These are phyloP conservation scores for Cairneyella variabilis DNA, from an alignment of 495 filamentous ascomycete genomes.

Conservation along the genomic window DNA sequence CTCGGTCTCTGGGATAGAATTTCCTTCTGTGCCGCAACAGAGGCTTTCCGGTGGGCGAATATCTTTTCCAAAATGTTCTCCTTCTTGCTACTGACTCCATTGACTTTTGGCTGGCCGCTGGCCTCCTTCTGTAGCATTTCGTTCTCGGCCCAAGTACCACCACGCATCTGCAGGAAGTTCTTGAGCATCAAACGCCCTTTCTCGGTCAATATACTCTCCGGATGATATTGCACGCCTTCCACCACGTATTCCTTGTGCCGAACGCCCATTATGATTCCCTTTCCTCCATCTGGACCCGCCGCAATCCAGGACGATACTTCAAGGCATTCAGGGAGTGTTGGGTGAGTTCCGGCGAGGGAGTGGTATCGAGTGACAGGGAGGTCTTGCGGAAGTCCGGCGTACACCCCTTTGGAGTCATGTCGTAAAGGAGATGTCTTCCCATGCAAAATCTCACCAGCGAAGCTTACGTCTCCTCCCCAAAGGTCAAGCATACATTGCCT, in stretches of 20 bases:
- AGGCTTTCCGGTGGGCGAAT: constrained; percentile 75
- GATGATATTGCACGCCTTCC: constrained; percentile 96
- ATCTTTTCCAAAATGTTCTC: constrained; percentile 87
- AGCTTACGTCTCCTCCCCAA: constrained; percentile 87
- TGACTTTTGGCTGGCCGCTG: constrained; percentile 25
- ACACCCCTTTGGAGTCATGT: constrained; percentile 87
- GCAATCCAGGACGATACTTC: constrained; percentile 88
- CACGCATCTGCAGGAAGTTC: constrained; percentile 83
- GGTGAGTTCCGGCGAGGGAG: constrained; percentile 89
- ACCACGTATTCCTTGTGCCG: constrained; percentile 85
- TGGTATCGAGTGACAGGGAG: constrained; percentile 93
- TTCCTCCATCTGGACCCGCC: constrained; percentile 59
- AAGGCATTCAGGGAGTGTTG: constrained; percentile 79
- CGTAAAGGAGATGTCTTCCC: constrained; percentile 90
- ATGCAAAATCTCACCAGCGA: constrained; percentile 93
- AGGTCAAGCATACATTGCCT: constrained; percentile 90
- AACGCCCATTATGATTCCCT: constrained; percentile 92
- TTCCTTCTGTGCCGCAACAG: constrained; percentile 78
- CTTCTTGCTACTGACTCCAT: constrained; percentile 48
- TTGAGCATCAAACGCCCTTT: constrained; percentile 84
- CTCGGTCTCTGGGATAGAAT: constrained; percentile 78
- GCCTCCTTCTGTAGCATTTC: constrained; percentile 43
- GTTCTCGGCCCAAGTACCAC: constrained; percentile 88
- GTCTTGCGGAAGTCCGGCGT: constrained; percentile 68
- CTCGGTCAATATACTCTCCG: constrained; percentile 91